These are phyloP conservation scores for Fusarium sp. DNA, from an alignment of 2,329 filamentous ascomycete species.

Conservation along the genomic window DNA sequence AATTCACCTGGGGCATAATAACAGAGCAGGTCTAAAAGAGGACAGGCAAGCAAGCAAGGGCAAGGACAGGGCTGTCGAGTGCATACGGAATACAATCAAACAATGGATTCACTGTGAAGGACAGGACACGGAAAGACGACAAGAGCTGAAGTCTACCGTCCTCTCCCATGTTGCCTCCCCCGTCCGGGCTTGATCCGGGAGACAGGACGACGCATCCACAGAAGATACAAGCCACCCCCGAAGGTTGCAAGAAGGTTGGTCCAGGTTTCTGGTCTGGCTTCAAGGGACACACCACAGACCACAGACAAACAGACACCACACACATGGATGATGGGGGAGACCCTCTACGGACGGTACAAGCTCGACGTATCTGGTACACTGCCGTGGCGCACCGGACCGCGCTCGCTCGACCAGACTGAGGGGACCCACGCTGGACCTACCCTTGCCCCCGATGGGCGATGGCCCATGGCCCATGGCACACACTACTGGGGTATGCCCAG, in stretches of 20 bases:
- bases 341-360: conserved; percentile 13
- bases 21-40: not conserved
- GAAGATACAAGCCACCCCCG: conserved; percentile 36
- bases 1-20: conserved; percentile 14
- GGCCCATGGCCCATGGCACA: not conserved
- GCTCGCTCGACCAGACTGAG: conserved; percentile 20
- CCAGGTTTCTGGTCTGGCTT: conserved; percentile 2
- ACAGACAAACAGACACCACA: not conserved
- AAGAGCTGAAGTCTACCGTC: not conserved
- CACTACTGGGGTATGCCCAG: conserved; percentile 10
- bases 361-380: conserved; percentile 22
- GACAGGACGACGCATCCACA: conserved; percentile 28
- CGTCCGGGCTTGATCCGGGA: conserved; percentile 32
- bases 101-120: not conserved
- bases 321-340: not conserved
- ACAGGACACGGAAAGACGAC: not conserved
- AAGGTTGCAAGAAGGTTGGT: conserved; percentile 21
- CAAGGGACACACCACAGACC: not conserved
- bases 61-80: not conserved
- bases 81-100: not conserved
- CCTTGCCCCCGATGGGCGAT: conserved; percentile 10
- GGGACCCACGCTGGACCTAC: conserved; percentile 21
- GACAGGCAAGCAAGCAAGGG: not conserved
- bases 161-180: conserved; percentile 12
- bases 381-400: conserved; percentile 36